Evolutionary conservation across 257 asterid genomes (phyloP), one percentile per base, ranked within the genome.

Genomic region (Galeopsis tetrahit): DNA sequence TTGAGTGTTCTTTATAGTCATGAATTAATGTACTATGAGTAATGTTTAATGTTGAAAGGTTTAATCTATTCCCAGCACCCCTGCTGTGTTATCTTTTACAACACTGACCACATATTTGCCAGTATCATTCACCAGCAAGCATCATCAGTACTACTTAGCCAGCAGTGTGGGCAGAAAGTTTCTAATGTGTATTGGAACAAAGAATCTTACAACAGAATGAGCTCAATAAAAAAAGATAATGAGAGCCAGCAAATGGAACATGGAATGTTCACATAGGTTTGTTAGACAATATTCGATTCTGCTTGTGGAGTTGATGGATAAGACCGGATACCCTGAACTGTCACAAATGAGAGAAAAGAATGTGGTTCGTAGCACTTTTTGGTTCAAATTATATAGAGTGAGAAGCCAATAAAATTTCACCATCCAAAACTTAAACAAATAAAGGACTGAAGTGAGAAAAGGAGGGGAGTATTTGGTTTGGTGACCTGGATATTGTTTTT

Each of bases 401-500:
- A 21, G n/a, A 33, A 52, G 28, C 65, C 55, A 61, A 55, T 42
- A 8, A 10, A 15, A 9, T 68, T 52, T 51, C 46, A 68, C 51
- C 69, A 39, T 61, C 56, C 59, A 60, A 33, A 17, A 58, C 66
- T 72, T 13, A 34, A 66, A 21, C 21, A 28, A 28, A 53, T 14
- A 66, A 65, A 9, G 38, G 43, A 69, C 36, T 63, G 11, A 56
- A 70, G 10, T 14, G 60, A n/a, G 17, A 58, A 56, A 58, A 55
- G 59, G 63, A 64, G 55, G 62, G 62, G 44, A 58, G 52, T 62
- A 49, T 71, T 40, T 56, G 68, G 46, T 46, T 5, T 10, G 32
- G 43, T 44, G 52, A 36, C 71, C 64, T 74, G 60, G 43, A 31
- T 69, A 58, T 62, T 72, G 31, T 55, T 67, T 65, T 17, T 15